Evolutionary conservation across 2,329 filamentous ascomycete species (phyloP).

Genomic region (Pyricularia sp.): DNA sequence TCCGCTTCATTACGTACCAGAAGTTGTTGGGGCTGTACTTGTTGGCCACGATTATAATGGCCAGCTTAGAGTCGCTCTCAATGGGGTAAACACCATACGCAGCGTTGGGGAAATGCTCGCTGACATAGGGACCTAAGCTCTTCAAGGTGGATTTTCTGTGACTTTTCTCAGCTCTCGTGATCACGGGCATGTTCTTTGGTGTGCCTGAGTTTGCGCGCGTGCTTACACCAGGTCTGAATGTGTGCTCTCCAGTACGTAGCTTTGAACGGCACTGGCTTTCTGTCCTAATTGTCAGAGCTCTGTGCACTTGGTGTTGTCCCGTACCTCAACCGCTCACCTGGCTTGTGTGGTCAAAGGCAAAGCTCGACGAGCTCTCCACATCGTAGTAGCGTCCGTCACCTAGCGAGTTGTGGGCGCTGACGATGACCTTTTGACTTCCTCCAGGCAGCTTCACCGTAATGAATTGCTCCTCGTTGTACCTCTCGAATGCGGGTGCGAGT

Average conservation of each 20-base stretch:
- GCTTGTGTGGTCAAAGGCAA: slow-evolving; percentile 72
- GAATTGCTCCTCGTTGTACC: slow-evolving; percentile 95
- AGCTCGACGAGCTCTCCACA: slow-evolving; percentile 74
- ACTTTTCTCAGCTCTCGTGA: background rate
- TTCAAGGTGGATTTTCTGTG: slow-evolving; percentile 75
- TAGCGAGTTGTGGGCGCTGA: slow-evolving; percentile 77
- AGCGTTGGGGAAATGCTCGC: slow-evolving; percentile 78
- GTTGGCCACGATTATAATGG: slow-evolving; percentile 78
- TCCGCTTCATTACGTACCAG: slow-evolving; percentile 44
- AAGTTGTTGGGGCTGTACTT: slow-evolving; percentile 98
- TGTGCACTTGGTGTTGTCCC: background rate
- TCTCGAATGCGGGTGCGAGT: slow-evolving; percentile 73
- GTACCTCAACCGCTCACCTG: slow-evolving; percentile 18
- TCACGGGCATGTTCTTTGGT: no score
- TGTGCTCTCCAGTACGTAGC: slow-evolving; percentile 61
- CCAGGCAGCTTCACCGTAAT: slow-evolving; percentile 80
- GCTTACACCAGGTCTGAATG: slow-evolving; percentile 70
- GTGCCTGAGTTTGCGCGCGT: background rate
- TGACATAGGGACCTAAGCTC: slow-evolving; percentile 58
- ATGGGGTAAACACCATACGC: slow-evolving; percentile 74
- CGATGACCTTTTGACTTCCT: slow-evolving; percentile 65
- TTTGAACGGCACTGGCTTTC: slow-evolving; percentile 75
- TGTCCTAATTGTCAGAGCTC: slow-evolving; percentile 20
- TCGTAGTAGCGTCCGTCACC: slow-evolving; percentile 81
- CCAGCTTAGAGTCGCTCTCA: slow-evolving; percentile 61